Percentiles rank a stretch among this genome's conserved stretches.
Conservation (phyloP, 768 basidiomycete species). For the Tylopilus felleus region DNA sequence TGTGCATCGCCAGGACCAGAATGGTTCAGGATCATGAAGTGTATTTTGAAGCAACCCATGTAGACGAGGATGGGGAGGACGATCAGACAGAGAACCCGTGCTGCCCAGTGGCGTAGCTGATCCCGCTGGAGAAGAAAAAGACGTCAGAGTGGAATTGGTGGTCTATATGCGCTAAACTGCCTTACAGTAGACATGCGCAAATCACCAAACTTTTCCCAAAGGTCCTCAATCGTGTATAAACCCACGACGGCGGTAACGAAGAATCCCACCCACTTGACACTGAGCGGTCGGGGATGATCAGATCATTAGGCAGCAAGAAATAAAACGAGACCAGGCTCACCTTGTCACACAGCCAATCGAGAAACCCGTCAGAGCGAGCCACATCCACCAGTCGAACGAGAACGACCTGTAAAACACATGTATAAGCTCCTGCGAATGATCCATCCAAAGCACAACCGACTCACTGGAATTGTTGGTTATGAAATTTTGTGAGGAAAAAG, state of each 20-base stretch:
- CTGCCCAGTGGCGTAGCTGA: slow-evolving; percentile 88
- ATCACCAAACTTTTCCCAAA: slow-evolving; percentile 99
- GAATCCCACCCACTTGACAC: slow-evolving; percentile 94
- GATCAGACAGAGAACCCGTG: slow-evolving; percentile 82
- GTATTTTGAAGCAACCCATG: slow-evolving; percentile 92
- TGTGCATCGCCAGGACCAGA: slow-evolving; percentile 96
- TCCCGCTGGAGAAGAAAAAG: slow-evolving; percentile 51
- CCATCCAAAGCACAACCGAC: slow-evolving; percentile 26
- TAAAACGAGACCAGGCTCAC: slow-evolving; percentile 35
- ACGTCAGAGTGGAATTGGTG: slow-evolving; percentile 10
- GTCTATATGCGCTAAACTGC: slow-evolving; percentile 9
- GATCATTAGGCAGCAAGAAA: background rate
- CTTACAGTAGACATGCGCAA: slow-evolving; percentile 85
- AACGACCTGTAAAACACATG: slow-evolving; percentile 60
- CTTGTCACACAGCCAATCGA: slow-evolving; percentile 96
- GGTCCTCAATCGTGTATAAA: slow-evolving; percentile 93
- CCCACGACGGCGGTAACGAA: slow-evolving; percentile 96
- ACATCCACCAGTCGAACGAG: slow-evolving; percentile 96
- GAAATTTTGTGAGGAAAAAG: slow-evolving; percentile 93
- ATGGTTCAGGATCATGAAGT: slow-evolving; percentile 92
- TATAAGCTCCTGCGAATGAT: slow-evolving; percentile 1
- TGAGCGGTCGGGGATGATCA: slow-evolving; percentile 28
- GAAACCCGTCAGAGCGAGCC: slow-evolving; percentile 88
- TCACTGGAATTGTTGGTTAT: slow-evolving; percentile 93
- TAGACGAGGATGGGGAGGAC: slow-evolving; percentile 89